Conservation (phyloP, 1,139 yeast genomes). For the Scheffersomyces titani region DNA sequence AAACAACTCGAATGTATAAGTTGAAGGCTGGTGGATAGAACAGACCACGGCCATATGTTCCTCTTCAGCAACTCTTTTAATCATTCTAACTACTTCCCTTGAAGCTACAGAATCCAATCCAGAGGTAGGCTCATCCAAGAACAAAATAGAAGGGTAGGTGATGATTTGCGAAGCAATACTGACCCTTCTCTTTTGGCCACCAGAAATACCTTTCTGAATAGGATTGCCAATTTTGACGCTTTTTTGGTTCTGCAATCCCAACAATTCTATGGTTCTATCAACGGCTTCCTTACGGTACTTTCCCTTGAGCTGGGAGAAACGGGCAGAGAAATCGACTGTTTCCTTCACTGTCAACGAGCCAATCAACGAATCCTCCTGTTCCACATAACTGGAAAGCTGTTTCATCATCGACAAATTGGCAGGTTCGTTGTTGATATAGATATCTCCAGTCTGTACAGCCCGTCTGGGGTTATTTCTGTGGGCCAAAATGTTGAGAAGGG, state of each 20-base stretch:
- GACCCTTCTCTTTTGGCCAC: conserved; percentile 27
- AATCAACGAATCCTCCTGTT: conserved; percentile 27
- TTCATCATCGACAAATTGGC: conserved; percentile 9
- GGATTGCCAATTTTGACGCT: conserved; percentile 23
- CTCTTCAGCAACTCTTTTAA: conserved; percentile 22
- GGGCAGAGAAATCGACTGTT: conserved; percentile 22
- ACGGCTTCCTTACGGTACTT: conserved; percentile 15
- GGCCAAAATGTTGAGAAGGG: conserved; percentile 20
- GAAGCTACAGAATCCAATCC: conserved; percentile 24
- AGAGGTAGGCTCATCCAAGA: conserved; percentile 20
- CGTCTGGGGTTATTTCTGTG: conserved; percentile 14
- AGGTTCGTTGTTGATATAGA: conserved; percentile 9
- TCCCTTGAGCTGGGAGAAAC: conserved; percentile 16
- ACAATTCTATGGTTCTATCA: conserved; percentile 15
- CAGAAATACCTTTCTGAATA: conserved; percentile 23
- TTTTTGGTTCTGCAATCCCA: conserved; percentile 20
- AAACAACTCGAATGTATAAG: conserved; percentile 29
- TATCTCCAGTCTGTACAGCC: conserved; percentile 10
- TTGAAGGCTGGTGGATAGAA: conserved; percentile 41
- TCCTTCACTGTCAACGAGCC: conserved; percentile 25
- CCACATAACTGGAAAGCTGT: conserved; percentile 18
- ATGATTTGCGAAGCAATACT: conserved; percentile 27
- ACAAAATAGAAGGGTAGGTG: conserved; percentile 24
- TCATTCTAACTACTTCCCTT: conserved; percentile 23
- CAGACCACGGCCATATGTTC: conserved; percentile 32